phyloP scores from a whole-genome alignment of 1,284 basidiomycete species.

The Marasmius fiardii region DNA sequence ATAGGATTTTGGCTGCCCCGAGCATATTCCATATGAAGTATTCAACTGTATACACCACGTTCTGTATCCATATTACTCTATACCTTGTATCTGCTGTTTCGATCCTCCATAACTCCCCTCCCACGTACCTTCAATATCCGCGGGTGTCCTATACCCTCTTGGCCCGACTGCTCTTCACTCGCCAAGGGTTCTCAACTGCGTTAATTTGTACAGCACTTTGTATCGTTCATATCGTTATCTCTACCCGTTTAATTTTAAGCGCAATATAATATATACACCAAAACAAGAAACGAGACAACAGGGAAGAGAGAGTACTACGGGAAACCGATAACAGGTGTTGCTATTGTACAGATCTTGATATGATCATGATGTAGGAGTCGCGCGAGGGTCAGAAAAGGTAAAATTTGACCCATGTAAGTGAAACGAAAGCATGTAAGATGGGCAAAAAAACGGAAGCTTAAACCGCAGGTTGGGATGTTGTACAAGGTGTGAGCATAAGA shows the following conservation, averaged over 20 bases:
- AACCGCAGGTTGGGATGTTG: not conserved
- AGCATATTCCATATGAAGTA: too few species aligned
- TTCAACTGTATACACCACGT: too few species aligned
- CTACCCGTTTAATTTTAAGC: not conserved
- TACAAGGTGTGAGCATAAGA: not conserved
- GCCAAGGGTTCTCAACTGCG: too few species aligned
- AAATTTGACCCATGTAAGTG: not conserved
- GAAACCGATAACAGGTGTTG: too few species aligned
- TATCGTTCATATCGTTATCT: not conserved
- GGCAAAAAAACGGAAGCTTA: not conserved
- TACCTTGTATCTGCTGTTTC: slow-evolving; percentile 1
- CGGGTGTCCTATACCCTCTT: not conserved
- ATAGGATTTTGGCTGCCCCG: too few species aligned
- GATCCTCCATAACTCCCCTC: too few species aligned
- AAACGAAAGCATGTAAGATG: not conserved
- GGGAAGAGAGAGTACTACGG: not conserved
- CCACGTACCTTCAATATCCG: too few species aligned
- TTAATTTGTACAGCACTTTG: too few species aligned
- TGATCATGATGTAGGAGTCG: not conserved
- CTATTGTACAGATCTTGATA: too few species aligned
- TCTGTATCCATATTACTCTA: not conserved
- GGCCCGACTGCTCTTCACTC: not conserved
- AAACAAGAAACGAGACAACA: not conserved
- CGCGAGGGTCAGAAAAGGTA: not conserved
- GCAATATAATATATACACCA: not conserved